Conservation (phyloP, 1,139 yeast species). For the Candida glucosophila region DNA sequence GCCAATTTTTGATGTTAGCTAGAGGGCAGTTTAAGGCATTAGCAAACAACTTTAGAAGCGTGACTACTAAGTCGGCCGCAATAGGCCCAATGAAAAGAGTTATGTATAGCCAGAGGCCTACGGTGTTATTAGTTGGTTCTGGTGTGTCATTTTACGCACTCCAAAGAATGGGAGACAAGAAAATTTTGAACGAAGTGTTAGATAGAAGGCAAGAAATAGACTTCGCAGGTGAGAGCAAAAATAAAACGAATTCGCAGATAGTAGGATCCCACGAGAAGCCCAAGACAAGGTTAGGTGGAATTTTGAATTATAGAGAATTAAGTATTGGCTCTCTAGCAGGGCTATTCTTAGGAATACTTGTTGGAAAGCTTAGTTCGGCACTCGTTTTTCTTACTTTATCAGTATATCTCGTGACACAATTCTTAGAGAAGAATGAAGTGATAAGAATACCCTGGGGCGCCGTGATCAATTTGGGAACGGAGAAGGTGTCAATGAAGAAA, state of each 20-base stretch:
- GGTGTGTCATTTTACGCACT: too few species aligned
- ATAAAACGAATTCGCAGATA: neutral
- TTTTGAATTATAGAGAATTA: slow-evolving; percentile 54
- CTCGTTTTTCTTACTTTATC: slow-evolving; percentile 47
- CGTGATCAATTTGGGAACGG: slow-evolving; percentile 36
- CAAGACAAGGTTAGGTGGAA: slow-evolving; percentile 24
- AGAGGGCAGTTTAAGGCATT: too few species aligned
- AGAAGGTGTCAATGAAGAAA: slow-evolving; percentile 39
- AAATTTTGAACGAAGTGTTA: too few species aligned
- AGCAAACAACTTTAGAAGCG: too few species aligned
- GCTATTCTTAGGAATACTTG: slow-evolving; percentile 49
- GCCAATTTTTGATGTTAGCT: too few species aligned
- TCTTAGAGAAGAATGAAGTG: slow-evolving; percentile 51
- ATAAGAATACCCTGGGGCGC: slow-evolving; percentile 43
- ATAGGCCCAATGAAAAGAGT: too few species aligned
- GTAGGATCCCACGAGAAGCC: neutral
- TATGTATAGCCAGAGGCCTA: too few species aligned
- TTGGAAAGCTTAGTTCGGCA: slow-evolving; percentile 58
- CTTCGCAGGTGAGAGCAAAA: too few species aligned
- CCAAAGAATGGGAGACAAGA: too few species aligned
- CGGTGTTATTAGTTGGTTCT: too few species aligned
- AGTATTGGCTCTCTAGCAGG: slow-evolving; percentile 66
- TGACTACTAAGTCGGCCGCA: too few species aligned
- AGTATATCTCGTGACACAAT: slow-evolving; percentile 45
- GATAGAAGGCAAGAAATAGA: too few species aligned